Conservation (phyloP, 345 rosid genomes). For the Lepidium africanum region DNA sequence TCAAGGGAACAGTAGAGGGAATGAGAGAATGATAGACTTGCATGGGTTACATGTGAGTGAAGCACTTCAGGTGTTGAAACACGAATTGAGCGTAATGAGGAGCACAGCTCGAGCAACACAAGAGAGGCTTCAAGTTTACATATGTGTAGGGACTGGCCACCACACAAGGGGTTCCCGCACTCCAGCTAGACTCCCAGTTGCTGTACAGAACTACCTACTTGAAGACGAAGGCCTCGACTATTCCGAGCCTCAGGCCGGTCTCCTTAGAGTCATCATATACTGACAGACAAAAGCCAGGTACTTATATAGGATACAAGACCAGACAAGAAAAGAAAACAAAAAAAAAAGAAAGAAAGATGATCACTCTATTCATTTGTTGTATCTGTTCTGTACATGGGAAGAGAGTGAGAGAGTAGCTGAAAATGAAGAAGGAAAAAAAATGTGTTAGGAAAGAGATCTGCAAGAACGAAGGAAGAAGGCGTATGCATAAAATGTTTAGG, state of each 20-base stretch:
- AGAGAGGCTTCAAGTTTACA: slow-evolving; percentile 81
- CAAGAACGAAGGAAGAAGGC: slow-evolving; percentile 2
- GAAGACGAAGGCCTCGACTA: slow-evolving; percentile 89
- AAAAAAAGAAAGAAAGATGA: neutral
- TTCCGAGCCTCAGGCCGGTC: slow-evolving; percentile 90
- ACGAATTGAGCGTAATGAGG: slow-evolving; percentile 65
- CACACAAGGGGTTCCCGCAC: slow-evolving; percentile 91
- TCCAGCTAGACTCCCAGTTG: slow-evolving; percentile 84
- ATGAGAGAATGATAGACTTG: slow-evolving; percentile 89
- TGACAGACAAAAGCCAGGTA: slow-evolving; percentile 34
- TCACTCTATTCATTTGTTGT: slow-evolving; percentile 27
- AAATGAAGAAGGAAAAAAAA: slow-evolving; percentile 9
- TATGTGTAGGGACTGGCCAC: slow-evolving; percentile 95
- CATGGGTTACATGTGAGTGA: slow-evolving; percentile 92
- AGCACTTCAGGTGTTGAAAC: slow-evolving; percentile 81
- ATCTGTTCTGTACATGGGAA: slow-evolving; percentile 32
- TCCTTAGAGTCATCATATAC: slow-evolving; percentile 79
- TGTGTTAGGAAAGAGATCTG: slow-evolving; percentile 14
- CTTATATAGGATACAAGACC: slow-evolving; percentile 16
- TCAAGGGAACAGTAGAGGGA: slow-evolving; percentile 61
- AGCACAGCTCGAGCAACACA: slow-evolving; percentile 64
- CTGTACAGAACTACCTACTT: slow-evolving; percentile 81
- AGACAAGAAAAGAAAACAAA: neutral
- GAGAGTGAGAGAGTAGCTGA: slow-evolving; percentile 11
- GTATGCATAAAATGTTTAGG: slow-evolving; percentile 25